Evolutionary conservation across 208 protist genomes (phyloP).

Genomic region (Entamoeba nuttalli): DNA sequence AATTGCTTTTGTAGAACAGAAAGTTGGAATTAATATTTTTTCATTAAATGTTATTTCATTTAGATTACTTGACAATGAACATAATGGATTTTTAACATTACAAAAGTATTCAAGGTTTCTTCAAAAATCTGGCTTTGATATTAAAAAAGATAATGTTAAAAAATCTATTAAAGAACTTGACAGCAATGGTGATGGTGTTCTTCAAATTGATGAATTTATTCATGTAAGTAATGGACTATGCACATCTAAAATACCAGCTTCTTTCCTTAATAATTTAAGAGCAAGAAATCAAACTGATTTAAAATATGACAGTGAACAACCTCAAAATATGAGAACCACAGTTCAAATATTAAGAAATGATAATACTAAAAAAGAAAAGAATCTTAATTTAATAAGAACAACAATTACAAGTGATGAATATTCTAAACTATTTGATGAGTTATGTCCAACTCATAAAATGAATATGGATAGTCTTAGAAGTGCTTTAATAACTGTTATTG

Average conservation of each 20-base stretch:
- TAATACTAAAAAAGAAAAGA: neutral
- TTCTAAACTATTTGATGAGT: neutral
- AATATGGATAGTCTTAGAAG: neutral
- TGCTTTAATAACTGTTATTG: neutral
- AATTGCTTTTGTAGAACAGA: neutral
- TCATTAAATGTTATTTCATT: neutral
- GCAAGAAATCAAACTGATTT: neutral
- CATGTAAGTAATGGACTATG: neutral
- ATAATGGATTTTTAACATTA: neutral
- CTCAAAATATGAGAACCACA: neutral
- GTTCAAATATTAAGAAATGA: neutral
- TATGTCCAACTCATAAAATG: neutral
- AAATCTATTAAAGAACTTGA: neutral
- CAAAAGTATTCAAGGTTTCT: neutral
- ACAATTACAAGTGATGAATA: neutral
- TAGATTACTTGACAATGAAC: neutral
- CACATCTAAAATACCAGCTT: neutral
- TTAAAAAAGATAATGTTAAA: neutral
- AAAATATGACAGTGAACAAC: neutral
- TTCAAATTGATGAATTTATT: neutral
- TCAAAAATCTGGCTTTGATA: neutral
- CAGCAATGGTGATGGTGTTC: neutral
- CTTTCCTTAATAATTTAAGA: neutral
- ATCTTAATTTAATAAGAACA: neutral
- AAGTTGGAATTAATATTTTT: neutral